phyloP scores from a whole-genome alignment of 1,139 yeast species.

The Suhomyces bolitotheri region DNA sequence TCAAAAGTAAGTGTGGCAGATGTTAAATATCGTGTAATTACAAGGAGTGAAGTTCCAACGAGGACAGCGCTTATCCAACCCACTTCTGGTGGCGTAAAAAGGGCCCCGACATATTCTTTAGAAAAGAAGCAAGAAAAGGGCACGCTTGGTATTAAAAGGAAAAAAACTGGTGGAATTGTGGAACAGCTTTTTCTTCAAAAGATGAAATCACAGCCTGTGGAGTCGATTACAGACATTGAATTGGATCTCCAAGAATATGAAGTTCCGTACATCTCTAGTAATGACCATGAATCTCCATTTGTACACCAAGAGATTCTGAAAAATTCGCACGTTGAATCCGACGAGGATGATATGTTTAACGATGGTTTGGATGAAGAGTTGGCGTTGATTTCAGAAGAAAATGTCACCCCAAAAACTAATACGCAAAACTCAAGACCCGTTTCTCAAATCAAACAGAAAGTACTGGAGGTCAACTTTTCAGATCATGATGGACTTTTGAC shows the following conservation, averaged over 20 bases:
- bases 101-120: constrained; percentile 3
- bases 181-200: constrained; percentile 4
- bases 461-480: constrained; percentile 16
- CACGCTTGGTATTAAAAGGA: constrained; percentile 2
- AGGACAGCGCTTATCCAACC: too few species aligned
- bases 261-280: too few species aligned
- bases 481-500: constrained; percentile 31
- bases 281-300: too few species aligned
- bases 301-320: too few species aligned
- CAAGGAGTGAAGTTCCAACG: too few species aligned
- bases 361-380: constrained; percentile 33
- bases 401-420: neutral
- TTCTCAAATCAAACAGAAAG: neutral
- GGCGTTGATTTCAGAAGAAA: constrained; percentile 13
- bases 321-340: too few species aligned
- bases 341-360: constrained; percentile 27
- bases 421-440: neutral
- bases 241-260: constrained; percentile 9
- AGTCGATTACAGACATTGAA: too few species aligned
- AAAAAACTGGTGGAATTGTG: constrained; percentile 1
- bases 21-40: too few species aligned
- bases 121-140: neutral
- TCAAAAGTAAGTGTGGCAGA: too few species aligned
- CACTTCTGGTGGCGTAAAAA: too few species aligned
- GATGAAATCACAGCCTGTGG: too few species aligned